Evolutionary conservation across 208 protist species (phyloP).

Genomic region (Leishmania mexicana): DNA sequence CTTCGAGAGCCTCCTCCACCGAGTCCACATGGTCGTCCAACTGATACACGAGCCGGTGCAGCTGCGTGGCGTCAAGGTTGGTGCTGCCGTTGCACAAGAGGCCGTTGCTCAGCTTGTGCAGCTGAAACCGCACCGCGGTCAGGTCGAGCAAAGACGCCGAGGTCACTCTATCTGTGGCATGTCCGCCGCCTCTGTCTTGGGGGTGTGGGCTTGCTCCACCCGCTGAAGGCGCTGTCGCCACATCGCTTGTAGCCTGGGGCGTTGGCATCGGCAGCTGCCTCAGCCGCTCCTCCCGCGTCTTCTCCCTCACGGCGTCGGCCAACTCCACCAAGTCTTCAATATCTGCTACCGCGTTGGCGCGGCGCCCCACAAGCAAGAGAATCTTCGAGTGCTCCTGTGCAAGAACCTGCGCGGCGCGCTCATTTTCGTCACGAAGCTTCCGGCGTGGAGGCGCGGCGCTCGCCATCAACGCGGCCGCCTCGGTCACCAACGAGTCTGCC

Average conservation of each 20-base stretch:
- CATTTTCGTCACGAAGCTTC: conserved; percentile 36
- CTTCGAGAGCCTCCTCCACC: conserved; percentile 16
- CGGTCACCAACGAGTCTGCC: conserved; percentile 7
- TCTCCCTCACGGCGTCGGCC: conserved; percentile 6
- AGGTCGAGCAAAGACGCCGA: conserved; percentile 11
- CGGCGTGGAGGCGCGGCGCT: conserved; percentile 1
- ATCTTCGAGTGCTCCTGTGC: conserved; percentile 70
- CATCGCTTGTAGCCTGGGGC: background rate
- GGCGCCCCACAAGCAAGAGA: conserved; percentile 75
- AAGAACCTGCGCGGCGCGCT: conserved; percentile 54
- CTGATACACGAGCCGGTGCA: conserved; percentile 21
- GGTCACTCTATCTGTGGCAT: background rate
- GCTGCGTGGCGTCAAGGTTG: conserved; percentile 10
- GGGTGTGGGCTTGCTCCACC: background rate
- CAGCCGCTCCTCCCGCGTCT: background rate
- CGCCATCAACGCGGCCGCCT: conserved; percentile 20
- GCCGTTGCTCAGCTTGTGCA: conserved; percentile 16
- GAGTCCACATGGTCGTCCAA: conserved; percentile 24
- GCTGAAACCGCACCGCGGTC: conserved; percentile 14
- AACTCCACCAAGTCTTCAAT: conserved; percentile 48
- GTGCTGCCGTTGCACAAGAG: conserved; percentile 23
- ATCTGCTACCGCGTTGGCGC: conserved; percentile 60
- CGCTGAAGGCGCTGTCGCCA: background rate
- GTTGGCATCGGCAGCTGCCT: background rate
- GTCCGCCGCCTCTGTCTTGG: background rate